Evolutionary conservation across 257 asterid species (phyloP), one percentile per base, ranked within the genome.

Genomic region (Nicotiana benthamiana): DNA sequence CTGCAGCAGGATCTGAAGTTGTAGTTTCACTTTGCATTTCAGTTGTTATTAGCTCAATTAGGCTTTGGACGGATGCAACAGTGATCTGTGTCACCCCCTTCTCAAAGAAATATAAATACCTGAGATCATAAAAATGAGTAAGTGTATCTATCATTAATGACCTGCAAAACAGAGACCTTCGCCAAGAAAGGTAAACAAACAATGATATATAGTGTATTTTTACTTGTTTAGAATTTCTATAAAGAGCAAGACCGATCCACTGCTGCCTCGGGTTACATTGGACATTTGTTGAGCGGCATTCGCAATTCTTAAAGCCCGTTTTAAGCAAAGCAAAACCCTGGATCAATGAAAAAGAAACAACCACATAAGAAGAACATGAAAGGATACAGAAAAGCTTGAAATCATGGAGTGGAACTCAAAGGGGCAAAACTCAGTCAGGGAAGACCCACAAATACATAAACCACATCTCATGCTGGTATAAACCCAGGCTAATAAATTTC

Each of bases 271-370:
- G 53, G 97, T 86, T 81, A 97, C 98, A 85, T 75, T 96, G 27
- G 97, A 86, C 97, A 96, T 96, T 92, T 94, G 99, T 78, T 96
- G 98, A 75, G 91, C 97, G 67, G 98, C 97, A 89, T 94, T 96
- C 52, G 97, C 98, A 56, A 96, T 94, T 89, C 98, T 87, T 70
- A 94, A 84, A 52, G 99, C 94, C 81, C 99, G 99, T 90, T 96
- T 96, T 80, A 96, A 86, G 88, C 99, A 96, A 72, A 94, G 97
- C 90, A 96, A 84, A 80, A 94, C 98, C 97, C 99, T 96, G 83
- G 64, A 80, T 75, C 9, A 79, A 64, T 80, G 79, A 36, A 81
- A 27, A 68, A 79, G 68, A 74, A 62, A 62, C 53, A 78, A 54
- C 57, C 67, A 57, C 36, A 16, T 63, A 34, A 76, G 27, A 77